phyloP scores from a whole-genome alignment of 208 protist species.

The Wallacemonas sp. region DNA sequence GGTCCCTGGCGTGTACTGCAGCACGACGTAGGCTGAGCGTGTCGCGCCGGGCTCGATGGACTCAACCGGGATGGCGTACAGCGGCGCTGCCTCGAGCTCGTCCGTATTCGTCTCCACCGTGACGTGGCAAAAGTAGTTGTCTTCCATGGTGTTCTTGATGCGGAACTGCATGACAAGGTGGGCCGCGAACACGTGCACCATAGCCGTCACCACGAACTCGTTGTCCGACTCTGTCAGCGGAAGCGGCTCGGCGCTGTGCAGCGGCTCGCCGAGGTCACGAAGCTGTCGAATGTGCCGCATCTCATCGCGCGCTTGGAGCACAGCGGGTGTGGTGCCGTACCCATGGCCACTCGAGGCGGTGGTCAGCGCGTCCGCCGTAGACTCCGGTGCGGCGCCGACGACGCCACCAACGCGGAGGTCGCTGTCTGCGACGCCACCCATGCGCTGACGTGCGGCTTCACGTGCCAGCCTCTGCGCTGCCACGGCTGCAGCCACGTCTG shows the following conservation, averaged over 20 bases:
- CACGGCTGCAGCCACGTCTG: slow-evolving; percentile 67
- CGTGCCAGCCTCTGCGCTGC: slow-evolving; percentile 24
- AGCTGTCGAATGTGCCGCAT: slow-evolving; percentile 69
- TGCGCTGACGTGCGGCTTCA: slow-evolving; percentile 15
- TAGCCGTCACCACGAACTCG: slow-evolving; percentile 96
- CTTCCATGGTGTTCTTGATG: slow-evolving; percentile 94
- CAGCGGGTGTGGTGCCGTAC: slow-evolving; percentile 16
- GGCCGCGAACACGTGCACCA: slow-evolving; percentile 93
- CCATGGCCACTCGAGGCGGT: not conserved
- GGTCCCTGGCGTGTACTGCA: slow-evolving; percentile 50
- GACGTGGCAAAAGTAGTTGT: slow-evolving; percentile 85
- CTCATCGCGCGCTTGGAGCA: slow-evolving; percentile 67
- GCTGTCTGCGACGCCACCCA: not conserved
- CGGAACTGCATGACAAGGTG: slow-evolving; percentile 96
- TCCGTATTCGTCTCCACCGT: slow-evolving; percentile 72
- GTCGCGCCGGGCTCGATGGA: slow-evolving; percentile 50
- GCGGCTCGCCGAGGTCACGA: slow-evolving; percentile 66
- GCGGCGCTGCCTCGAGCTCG: slow-evolving; percentile 74
- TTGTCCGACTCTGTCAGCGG: slow-evolving; percentile 95
- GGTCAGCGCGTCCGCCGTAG: not conserved
- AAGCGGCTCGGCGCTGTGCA: slow-evolving; percentile 48
- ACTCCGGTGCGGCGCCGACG: too few species aligned
- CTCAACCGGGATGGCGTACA: slow-evolving; percentile 80
- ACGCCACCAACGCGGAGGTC: not conserved
- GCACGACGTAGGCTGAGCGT: slow-evolving; percentile 72